These are phyloP conservation scores for Cystofilobasidium capitatum DNA, from an alignment of 768 basidiomycete species.

Conservation along the genomic window DNA sequence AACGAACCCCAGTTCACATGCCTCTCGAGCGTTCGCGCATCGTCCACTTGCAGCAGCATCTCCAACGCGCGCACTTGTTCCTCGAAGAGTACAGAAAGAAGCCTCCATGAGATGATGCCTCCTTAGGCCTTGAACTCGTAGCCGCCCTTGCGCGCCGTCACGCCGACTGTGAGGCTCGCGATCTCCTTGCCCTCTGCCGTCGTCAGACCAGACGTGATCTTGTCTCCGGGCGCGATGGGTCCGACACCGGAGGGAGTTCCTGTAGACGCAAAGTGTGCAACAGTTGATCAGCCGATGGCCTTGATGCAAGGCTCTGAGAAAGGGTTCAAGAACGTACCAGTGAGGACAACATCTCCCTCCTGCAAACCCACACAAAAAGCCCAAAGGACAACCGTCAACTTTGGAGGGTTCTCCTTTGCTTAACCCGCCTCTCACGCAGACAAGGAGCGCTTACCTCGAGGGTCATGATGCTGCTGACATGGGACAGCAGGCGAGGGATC, in stretches of 20 bases:
- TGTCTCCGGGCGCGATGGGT: conserved; percentile 62
- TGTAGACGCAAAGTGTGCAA: not conserved
- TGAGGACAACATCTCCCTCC: conserved; percentile 86
- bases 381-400: not conserved
- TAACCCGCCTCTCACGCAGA: conserved; percentile 13
- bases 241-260: conserved; percentile 91
- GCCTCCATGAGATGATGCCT: too few species aligned
- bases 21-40: too few species aligned
- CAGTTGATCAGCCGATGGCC: too few species aligned
- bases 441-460: conserved; percentile 63
- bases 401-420: too few species aligned
- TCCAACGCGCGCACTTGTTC: too few species aligned
- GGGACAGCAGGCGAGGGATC: conserved; percentile 77
- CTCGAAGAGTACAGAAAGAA: too few species aligned
- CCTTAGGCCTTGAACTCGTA: conserved; percentile 50
- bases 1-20: too few species aligned
- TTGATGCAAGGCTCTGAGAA: too few species aligned
- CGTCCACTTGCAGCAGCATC: too few species aligned
- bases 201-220: conserved; percentile 63
- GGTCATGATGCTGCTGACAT: conserved; percentile 91
- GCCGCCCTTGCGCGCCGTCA: conserved; percentile 59
- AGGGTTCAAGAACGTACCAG: conserved; percentile 40
- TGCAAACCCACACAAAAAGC: conserved; percentile 35
- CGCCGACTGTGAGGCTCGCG: conserved; percentile 55
- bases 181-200: conserved; percentile 46